These are phyloP conservation scores for Coemansia sp. DNA, from an alignment of 192 early-diverging fungal genomes.

Conservation along the genomic window DNA sequence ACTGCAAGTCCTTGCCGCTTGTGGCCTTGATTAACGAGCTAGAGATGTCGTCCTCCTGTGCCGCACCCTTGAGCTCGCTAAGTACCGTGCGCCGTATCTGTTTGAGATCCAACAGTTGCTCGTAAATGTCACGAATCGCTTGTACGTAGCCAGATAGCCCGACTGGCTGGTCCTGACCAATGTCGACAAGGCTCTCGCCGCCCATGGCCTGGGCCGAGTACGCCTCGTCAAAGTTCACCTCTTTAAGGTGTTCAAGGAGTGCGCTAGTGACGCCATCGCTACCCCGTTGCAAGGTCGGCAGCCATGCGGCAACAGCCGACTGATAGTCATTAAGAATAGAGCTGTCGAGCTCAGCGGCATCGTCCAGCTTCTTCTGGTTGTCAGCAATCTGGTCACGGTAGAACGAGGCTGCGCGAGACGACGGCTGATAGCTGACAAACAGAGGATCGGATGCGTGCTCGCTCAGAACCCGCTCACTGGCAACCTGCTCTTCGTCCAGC, in stretches of 20 bases:
- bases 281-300: constrained; percentile 41
- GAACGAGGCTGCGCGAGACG: constrained; percentile 63
- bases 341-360: constrained; percentile 66
- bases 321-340: constrained; percentile 51
- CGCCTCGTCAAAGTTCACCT: constrained; percentile 37
- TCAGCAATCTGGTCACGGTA: constrained; percentile 75
- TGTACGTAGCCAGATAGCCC: constrained; percentile 45
- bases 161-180: constrained; percentile 44
- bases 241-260: constrained; percentile 48
- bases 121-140: constrained; percentile 36
- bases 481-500: constrained; percentile 85
- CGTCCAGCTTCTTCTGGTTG: constrained; percentile 74
- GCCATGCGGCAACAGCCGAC: constrained; percentile 44
- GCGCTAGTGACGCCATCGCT: constrained; percentile 53
- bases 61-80: constrained; percentile 51
- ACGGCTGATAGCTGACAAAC: constrained; percentile 82
- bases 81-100: constrained; percentile 52
- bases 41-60: constrained; percentile 85
- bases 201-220: constrained; percentile 15
- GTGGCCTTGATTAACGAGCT: constrained; percentile 34
- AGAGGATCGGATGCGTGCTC: constrained; percentile 68
- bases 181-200: constrained; percentile 62
- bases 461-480: constrained; percentile 73
- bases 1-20: constrained; percentile 79
- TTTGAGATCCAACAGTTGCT: constrained; percentile 43